Percentiles rank a stretch among this genome's conserved stretches.
phyloP scores from a whole-genome alignment of 768 basidiomycete species.

The Pilatotrama ljubarskyi region DNA sequence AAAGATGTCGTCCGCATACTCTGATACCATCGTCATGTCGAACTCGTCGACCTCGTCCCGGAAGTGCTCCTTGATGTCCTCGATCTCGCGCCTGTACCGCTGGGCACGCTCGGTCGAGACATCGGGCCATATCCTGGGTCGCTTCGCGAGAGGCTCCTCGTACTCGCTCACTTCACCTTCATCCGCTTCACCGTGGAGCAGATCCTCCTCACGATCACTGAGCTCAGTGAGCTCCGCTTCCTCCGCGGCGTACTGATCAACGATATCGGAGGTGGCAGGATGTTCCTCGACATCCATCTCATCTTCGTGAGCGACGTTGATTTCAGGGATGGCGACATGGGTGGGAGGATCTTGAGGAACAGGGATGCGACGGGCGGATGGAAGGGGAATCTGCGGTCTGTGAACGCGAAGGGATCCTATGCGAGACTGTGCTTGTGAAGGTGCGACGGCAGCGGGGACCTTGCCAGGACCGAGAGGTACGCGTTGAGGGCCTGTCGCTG shows the following conservation, averaged over 20 bases:
- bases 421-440: conserved; percentile 21
- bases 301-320: conserved; percentile 26
- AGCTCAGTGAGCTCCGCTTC: conserved; percentile 41
- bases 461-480: conserved; percentile 66
- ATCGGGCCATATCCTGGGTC: conserved; percentile 70
- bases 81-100: conserved; percentile 61
- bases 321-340: conserved; percentile 19
- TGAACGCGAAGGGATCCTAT: conserved; percentile 23
- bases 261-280: conserved; percentile 38
- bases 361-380: conserved; percentile 42
- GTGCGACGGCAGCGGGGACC: conserved; percentile 25
- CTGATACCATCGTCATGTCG: conserved; percentile 96
- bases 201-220: conserved; percentile 21
- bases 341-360: conserved; percentile 23
- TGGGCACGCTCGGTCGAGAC: conserved; percentile 60
- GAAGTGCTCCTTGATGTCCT: conserved; percentile 60
- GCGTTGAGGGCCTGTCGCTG: conserved; percentile 63
- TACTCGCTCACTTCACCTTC: conserved; percentile 12
- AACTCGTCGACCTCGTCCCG: conserved; percentile 72
- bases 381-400: conserved; percentile 38
- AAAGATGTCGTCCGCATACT: conserved; percentile 99
- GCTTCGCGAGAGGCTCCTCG: conserved; percentile 32
- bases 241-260: conserved; percentile 45
- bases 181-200: conserved; percentile 13
- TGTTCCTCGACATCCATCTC: conserved; percentile 65